Evolutionary conservation across 192 early-diverging fungal genomes (phyloP).

Genomic region (Backusella tarrabulga): DNA sequence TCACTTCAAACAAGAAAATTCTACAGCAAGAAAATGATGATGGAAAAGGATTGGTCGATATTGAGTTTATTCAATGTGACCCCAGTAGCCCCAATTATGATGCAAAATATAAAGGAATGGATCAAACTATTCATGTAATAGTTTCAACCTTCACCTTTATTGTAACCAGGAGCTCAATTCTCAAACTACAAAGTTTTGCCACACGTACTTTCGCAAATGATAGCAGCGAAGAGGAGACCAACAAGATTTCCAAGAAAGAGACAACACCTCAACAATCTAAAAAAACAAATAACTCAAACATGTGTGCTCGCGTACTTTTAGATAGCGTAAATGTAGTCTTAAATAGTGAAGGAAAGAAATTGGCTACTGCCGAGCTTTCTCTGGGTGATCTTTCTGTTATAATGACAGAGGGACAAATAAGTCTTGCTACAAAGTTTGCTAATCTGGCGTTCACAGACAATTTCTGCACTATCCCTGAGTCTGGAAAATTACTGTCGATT

Average conservation of each 20-base stretch:
- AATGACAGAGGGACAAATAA: slow-evolving; percentile 56
- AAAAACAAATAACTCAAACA: slow-evolving; percentile 32
- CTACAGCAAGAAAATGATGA: slow-evolving; percentile 24
- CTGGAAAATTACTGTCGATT: slow-evolving; percentile 59
- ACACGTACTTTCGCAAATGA: slow-evolving; percentile 59
- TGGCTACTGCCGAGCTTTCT: slow-evolving; percentile 61
- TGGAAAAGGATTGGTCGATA: slow-evolving; percentile 46
- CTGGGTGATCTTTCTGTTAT: slow-evolving; percentile 55
- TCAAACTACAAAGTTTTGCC: slow-evolving; percentile 84
- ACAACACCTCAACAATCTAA: slow-evolving; percentile 34
- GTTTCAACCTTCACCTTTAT: slow-evolving; percentile 66
- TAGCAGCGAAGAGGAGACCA: neutral
- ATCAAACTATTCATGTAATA: slow-evolving; percentile 67
- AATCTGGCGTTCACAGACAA: slow-evolving; percentile 70
- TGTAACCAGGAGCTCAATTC: slow-evolving; percentile 71
- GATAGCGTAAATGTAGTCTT: slow-evolving; percentile 39
- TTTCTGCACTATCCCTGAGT: slow-evolving; percentile 19
- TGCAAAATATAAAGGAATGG: slow-evolving; percentile 57
- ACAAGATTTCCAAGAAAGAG: neutral
- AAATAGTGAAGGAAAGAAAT: slow-evolving; percentile 57
- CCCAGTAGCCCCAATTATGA: slow-evolving; percentile 57
- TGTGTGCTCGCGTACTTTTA: slow-evolving; percentile 69
- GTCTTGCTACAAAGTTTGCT: slow-evolving; percentile 66
- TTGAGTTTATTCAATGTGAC: slow-evolving; percentile 62
- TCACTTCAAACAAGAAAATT: slow-evolving; percentile 47